phyloP scores from a whole-genome alignment of 2,329 filamentous ascomycete species.

The Lasiodiplodia gonubiensis region DNA sequence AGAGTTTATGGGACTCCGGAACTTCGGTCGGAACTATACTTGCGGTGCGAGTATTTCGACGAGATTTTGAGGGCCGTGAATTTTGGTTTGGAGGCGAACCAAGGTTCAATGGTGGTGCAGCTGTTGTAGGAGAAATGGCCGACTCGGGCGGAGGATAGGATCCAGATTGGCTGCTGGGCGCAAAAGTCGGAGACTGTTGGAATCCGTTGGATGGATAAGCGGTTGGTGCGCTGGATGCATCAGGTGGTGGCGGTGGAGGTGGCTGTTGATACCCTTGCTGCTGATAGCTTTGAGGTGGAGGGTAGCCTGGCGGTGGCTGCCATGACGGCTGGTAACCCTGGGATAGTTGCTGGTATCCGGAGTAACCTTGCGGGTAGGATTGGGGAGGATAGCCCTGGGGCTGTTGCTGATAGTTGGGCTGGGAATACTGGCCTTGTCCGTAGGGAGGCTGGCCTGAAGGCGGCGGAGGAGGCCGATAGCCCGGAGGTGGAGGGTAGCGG shows the following conservation, averaged over 20 bases:
- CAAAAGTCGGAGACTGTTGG: slow-evolving; percentile 20
- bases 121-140: slow-evolving; percentile 15
- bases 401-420: slow-evolving; percentile 34
- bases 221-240: slow-evolving; percentile 9
- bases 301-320: slow-evolving; percentile 17
- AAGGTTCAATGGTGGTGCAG: background rate
- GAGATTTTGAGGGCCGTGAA: slow-evolving; percentile 23
- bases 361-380: slow-evolving; percentile 36
- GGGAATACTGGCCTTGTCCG: slow-evolving; percentile 34
- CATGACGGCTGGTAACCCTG: slow-evolving; percentile 33
- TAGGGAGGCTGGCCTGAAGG: slow-evolving; percentile 27
- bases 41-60: slow-evolving; percentile 12
- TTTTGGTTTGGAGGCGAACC: slow-evolving; percentile 2
- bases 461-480: slow-evolving; percentile 45
- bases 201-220: slow-evolving; percentile 23
- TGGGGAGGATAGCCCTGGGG: slow-evolving; percentile 35
- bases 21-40: slow-evolving; percentile 15
- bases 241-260: slow-evolving; percentile 13
- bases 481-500: slow-evolving; percentile 56
- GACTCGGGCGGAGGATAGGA: slow-evolving; percentile 14
- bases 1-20: slow-evolving; percentile 25
- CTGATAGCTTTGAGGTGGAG: slow-evolving; percentile 35
- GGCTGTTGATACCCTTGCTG: slow-evolving; percentile 36
- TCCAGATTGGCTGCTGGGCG: slow-evolving; percentile 8
- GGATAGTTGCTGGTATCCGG: slow-evolving; percentile 31